Percentiles rank a stretch among this genome's conserved stretches.
phyloP scores from a whole-genome alignment of 1,139 yeast species.

The Nakaseomyces delphensis region DNA sequence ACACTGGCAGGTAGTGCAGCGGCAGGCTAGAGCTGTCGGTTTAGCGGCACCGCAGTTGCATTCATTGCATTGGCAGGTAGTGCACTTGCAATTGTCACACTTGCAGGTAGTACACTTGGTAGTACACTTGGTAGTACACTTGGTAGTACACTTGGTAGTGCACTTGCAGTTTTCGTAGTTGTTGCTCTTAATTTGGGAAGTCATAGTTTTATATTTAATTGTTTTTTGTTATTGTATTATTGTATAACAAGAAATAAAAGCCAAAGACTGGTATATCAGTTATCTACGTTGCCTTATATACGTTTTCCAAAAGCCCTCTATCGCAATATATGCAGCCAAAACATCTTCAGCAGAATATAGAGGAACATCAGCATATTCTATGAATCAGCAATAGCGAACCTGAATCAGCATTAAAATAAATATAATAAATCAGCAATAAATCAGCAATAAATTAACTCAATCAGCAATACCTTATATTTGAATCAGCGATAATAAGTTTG shows the following conservation, averaged over 20 bases:
- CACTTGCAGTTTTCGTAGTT: neutral
- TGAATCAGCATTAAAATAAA: neutral
- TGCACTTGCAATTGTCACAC: neutral
- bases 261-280: neutral
- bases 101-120: neutral
- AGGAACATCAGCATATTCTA: too few relatives aligned
- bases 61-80: neutral
- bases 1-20: neutral
- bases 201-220: neutral
- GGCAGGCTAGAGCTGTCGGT: neutral
- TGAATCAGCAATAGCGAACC: too few relatives aligned
- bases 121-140: neutral
- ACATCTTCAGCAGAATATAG: neutral
- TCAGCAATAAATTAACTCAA: neutral
- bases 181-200: neutral
- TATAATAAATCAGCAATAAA: too few relatives aligned
- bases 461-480: too few relatives aligned
- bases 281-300: too few relatives aligned
- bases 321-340: too few relatives aligned
- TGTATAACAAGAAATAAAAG: neutral
- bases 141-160: neutral
- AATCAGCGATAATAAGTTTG: too few relatives aligned
- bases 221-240: neutral
- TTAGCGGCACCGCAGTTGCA: too few relatives aligned
- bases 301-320: too few relatives aligned